Base-by-base conservation (phyloP, 345 rosid species). In the Barbarea vulgaris region DNA sequence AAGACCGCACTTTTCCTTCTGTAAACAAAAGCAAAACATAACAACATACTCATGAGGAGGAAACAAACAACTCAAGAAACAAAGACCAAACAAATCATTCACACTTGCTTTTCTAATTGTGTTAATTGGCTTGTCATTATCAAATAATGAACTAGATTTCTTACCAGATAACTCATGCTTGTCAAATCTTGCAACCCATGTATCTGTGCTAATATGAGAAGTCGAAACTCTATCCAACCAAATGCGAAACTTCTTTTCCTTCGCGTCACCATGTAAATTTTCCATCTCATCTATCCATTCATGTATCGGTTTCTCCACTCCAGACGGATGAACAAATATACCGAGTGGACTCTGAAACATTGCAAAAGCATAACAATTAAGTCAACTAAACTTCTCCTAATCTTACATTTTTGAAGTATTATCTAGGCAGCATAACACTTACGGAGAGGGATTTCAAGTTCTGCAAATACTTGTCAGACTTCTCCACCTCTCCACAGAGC, bases 401-500 rank as follows among this genome's bases (percentile, higher is more conserved):
- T 24, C 25, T 24, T 24, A 24, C 25, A 24, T 24, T 24, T 24
- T 24, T 1, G 3, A 28, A 28, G 30, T 44, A n/a, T 44, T 44
- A n/a, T 44, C 50, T n/a, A 46, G 21, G 50, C 10, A 46, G 19
- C 21, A 46, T n/a, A 46, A 46, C 22, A 82, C 97, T 62, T 87
- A 95, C 97, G 42, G 82, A 87, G 78, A 82, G 81, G 30, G 88
- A 82, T 82, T 85, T 87, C 77, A 90, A 54, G 48, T 84, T 75
- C 65, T 86, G 86, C 56, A 92, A 63, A 79, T 79, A 85, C 56
- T 71, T 52, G 67, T 85, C 93, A 47, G 74, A 85, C 72, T 87
- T 87, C 69, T 84, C 97, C 58, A 90, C 67, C 80, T 92, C 97
- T 67, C 87, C 93, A 78, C 96, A 86, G 65, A 92, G 83, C 96